These are phyloP conservation scores for Talinum fruticosum DNA, from an alignment of 148 eudicot genomes.

Conservation along the genomic window DNA sequence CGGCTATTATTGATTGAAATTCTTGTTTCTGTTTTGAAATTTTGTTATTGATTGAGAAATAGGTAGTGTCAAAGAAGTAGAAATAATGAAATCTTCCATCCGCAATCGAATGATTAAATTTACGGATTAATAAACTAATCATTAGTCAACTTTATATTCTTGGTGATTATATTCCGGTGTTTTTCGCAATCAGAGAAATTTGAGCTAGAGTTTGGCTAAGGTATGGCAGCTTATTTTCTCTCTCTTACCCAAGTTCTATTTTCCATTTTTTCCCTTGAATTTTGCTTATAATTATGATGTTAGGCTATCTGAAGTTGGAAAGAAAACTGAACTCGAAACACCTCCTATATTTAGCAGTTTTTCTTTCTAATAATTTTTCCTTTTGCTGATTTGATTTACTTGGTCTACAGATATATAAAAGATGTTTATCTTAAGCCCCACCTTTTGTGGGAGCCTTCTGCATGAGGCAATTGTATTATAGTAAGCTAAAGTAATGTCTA, in stretches of 20 bases:
- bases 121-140: neutral
- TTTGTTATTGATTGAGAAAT: neutral
- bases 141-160: neutral
- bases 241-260: neutral
- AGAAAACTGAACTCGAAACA: neutral
- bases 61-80: neutral
- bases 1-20: neutral
- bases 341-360: neutral
- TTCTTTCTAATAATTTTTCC: neutral
- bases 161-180: too few species aligned
- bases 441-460: too few species aligned
- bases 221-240: neutral
- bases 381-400: too few species aligned
- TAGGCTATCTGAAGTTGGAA: neutral
- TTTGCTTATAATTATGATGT: neutral
- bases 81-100: constrained; percentile 2
- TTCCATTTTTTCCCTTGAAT: neutral
- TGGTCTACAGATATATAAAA: too few species aligned
- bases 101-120: neutral
- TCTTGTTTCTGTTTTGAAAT: constrained; percentile 12
- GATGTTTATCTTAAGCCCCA: too few species aligned
- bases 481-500: too few species aligned
- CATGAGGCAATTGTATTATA: too few species aligned
- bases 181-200: neutral
- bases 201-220: neutral